phyloP scores from a whole-genome alignment of 2,329 filamentous ascomycete genomes.

The Fusarium poae region DNA sequence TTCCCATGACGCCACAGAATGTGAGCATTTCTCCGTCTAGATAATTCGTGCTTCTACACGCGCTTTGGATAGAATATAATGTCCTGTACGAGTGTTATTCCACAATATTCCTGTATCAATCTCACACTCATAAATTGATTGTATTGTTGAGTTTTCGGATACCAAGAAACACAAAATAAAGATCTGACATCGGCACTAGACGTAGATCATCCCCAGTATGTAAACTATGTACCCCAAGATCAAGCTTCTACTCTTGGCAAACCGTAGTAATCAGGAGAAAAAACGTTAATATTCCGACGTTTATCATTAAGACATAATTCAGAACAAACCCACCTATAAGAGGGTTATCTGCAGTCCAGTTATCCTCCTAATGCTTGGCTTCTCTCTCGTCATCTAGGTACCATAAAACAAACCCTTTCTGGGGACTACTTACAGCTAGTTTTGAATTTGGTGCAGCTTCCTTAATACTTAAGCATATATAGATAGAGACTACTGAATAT shows the following conservation, averaged over 20 bases:
- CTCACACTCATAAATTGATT: too few species aligned
- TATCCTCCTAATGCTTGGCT: not conserved
- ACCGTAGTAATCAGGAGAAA: not conserved
- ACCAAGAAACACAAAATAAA: not conserved
- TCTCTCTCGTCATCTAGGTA: not conserved
- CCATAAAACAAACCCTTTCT: not conserved
- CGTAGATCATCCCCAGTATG: not conserved
- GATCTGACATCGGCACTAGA: slow-evolving; percentile 2
- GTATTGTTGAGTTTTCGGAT: not conserved
- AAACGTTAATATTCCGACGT: too few species aligned
- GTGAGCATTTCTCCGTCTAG: not conserved
- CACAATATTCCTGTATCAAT: not conserved
- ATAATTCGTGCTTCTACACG: not conserved
- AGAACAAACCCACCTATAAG: not conserved
- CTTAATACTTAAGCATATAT: not conserved
- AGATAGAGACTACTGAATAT: too few species aligned
- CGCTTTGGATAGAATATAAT: not conserved
- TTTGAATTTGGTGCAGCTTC: not conserved
- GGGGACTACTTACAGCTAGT: not conserved
- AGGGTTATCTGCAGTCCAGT: not conserved
- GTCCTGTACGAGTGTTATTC: not conserved
- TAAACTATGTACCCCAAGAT: not conserved
- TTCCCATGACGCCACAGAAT: not conserved
- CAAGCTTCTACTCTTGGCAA: not conserved
- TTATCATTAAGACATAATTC: not conserved